A percentile compares a stretch with the other conserved stretches of the same genome.
These are phyloP conservation scores for Lentinus brumalis DNA, from an alignment of 768 basidiomycete species.

Conservation along the genomic window DNA sequence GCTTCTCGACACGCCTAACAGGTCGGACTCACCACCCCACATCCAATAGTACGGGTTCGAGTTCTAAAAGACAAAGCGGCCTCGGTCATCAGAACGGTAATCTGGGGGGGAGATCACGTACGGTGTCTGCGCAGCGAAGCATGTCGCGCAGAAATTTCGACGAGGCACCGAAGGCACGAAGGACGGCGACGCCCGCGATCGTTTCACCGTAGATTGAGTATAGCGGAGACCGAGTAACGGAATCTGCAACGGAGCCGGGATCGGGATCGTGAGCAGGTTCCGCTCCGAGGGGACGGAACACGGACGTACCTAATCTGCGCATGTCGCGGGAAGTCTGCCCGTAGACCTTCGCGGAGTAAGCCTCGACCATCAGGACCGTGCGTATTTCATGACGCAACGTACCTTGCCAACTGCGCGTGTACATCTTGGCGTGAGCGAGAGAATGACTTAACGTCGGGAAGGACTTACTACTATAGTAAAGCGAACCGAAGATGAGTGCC, in stretches of 20 bases:
- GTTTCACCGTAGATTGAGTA: conserved; percentile 56
- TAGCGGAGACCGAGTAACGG: conserved; percentile 49
- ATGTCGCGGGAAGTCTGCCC: conserved; percentile 88
- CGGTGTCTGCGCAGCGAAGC: conserved; percentile 80
- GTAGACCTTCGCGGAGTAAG: conserved; percentile 56
- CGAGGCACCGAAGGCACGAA: conserved; percentile 87
- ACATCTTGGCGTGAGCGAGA: conserved; percentile 29
- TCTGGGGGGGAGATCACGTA: conserved; percentile 36
- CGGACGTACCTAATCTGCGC: conserved; percentile 65
- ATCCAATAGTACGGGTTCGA: conserved; percentile 87
- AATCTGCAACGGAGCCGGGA: conserved; percentile 30
- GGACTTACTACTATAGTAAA: conserved; percentile 73
- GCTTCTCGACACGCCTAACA: neutral
- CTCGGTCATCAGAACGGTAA: conserved; percentile 14
- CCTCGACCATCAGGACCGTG: conserved; percentile 85
- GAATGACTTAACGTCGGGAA: neutral
- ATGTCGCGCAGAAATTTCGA: conserved; percentile 86
- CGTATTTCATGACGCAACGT: conserved; percentile 47
- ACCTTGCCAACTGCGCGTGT: conserved; percentile 47
- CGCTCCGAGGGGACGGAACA: conserved; percentile 9
- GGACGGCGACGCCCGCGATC: conserved; percentile 51
- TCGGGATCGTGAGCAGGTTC: conserved; percentile 20
- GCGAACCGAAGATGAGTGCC: conserved; percentile 50
- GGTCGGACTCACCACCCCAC: conserved; percentile 66
- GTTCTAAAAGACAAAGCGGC: conserved; percentile 38